Evolutionary conservation across 805 yeast genomes (phyloP).

Genomic region (Dipodascus geniculatus): DNA sequence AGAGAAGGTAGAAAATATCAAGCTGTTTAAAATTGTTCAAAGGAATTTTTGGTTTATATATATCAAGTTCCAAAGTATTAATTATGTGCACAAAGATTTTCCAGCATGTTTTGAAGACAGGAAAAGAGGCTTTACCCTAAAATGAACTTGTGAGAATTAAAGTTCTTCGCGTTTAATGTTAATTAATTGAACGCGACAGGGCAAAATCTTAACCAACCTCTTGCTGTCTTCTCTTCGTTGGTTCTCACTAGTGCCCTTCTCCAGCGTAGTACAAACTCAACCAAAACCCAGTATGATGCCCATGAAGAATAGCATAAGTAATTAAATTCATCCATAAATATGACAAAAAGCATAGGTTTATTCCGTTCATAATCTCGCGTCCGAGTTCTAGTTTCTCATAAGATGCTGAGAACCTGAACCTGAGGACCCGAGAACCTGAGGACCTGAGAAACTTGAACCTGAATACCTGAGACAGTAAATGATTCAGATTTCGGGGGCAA

Average conservation of each 20-base stretch:
- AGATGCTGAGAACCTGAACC: too few species aligned
- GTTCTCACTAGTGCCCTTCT: neutral
- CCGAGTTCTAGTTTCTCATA: too few species aligned
- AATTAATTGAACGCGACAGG: neutral
- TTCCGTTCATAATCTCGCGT: too few species aligned
- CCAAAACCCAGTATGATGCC: neutral
- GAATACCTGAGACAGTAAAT: neutral
- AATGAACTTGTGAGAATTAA: neutral
- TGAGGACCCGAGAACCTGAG: too few species aligned
- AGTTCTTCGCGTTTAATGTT: neutral
- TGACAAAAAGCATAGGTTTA: neutral
- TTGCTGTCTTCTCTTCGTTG: neutral
- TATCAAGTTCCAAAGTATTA: too few species aligned
- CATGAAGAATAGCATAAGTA: neutral
- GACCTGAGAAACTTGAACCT: too few species aligned
- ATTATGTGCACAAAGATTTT: too few species aligned
- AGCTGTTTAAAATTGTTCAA: neutral
- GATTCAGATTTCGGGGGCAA: too few species aligned
- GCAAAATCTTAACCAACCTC: slow-evolving; percentile 1
- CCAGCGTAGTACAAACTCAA: neutral
- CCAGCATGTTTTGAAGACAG: neutral
- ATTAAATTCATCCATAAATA: neutral
- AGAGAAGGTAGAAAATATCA: neutral
- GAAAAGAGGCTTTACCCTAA: neutral
- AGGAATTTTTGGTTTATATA: neutral